These are phyloP conservation scores for Zarea fungicola DNA, from an alignment of 2,329 filamentous ascomycete species.

Conservation along the genomic window DNA sequence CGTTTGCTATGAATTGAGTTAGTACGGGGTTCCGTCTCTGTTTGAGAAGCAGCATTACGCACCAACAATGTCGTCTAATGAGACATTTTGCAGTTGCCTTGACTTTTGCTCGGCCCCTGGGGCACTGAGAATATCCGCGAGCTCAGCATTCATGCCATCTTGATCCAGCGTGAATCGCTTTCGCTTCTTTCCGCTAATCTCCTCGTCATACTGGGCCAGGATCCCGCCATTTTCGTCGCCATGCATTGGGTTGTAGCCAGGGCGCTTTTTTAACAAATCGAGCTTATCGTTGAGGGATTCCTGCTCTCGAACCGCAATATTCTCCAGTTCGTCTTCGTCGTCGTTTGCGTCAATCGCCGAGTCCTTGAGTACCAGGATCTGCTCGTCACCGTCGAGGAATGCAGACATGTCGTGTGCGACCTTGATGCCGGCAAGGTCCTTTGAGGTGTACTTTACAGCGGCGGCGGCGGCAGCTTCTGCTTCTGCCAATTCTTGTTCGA, in stretches of 20 bases:
- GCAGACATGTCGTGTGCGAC: slow-evolving; percentile 81
- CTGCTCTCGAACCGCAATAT: slow-evolving; percentile 63
- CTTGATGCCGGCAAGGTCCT: slow-evolving; percentile 83
- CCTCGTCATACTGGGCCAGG: slow-evolving; percentile 90
- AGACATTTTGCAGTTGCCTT: slow-evolving; percentile 66
- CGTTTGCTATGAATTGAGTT: slow-evolving; percentile 16
- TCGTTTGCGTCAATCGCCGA: slow-evolving; percentile 68
- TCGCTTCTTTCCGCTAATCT: slow-evolving; percentile 83
- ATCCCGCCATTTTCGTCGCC: slow-evolving; percentile 63
- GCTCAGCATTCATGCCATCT: slow-evolving; percentile 62
- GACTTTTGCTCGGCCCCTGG: slow-evolving; percentile 44
- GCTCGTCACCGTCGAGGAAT: slow-evolving; percentile 78
- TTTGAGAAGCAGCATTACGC: slow-evolving; percentile 20
- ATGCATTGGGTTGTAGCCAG: slow-evolving; percentile 79
- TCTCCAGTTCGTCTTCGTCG: slow-evolving; percentile 77
- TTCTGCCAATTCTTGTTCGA: slow-evolving; percentile 72
- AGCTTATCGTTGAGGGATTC: slow-evolving; percentile 72
- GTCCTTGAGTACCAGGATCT: slow-evolving; percentile 93
- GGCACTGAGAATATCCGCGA: slow-evolving; percentile 50
- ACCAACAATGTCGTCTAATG: slow-evolving; percentile 69
- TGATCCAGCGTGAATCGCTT: slow-evolving; percentile 86
- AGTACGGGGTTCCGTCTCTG: slow-evolving; percentile 3
- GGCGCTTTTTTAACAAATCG: slow-evolving; percentile 84
- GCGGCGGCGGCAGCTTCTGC: slow-evolving; percentile 63
- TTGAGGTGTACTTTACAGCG: slow-evolving; percentile 68